Base-by-base conservation (phyloP, 1,284 basidiomycete genomes). In the Rhodotorula glutinis region DNA sequence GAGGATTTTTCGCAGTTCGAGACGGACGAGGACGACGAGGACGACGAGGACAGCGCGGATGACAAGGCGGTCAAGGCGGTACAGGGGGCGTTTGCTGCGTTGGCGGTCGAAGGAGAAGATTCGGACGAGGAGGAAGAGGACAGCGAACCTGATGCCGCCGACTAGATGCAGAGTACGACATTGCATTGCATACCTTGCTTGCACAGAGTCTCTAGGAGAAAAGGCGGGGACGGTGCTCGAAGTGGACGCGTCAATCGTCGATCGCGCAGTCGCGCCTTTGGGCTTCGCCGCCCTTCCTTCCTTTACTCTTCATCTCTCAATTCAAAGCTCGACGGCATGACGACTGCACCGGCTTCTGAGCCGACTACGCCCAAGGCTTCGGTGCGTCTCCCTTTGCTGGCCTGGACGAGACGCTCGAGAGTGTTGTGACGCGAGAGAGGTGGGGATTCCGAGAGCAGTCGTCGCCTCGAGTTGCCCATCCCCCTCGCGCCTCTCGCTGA, bases 31-130 rank as follows among this genome's bases (percentile, higher is more conserved):
- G 74, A 73, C 7, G 77, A 76, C 17, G 76, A 80, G 14, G 80
- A 79, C 13, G 75, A 75, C 19, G 78, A 73, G 23, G 62, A 61
- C 47, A 62, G 57, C 21, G 62, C 54, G 25, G 63, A 63, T 38
- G 64, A 66, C n/a, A 47, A 54, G 41, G 74, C 66, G 38, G 73
- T 67, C 14, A 70, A 74, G 56, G 74, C 73, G 29, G 70, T 72
- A 2, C 65, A 69, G 16, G 75, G 79, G 11, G 79, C 79, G 67
- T 80, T 80, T 65, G 78, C 75, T 2, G 79, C 76, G 2, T 63
- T 80, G 23, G 75, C 67, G 29, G 67, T 77, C 60, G 77, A 76
- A 44, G 75, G 74, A 41, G 78, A 77, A 19, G 76, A 75, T 40
- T 77, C 78, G 51, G 74, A 75, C 23, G 79, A 81, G 11, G 78